Evolutionary conservation across 2,329 filamentous ascomycete species (phyloP), one percentile per base, ranked within the genome.

Genomic region (Ceratocystis harringtonii): DNA sequence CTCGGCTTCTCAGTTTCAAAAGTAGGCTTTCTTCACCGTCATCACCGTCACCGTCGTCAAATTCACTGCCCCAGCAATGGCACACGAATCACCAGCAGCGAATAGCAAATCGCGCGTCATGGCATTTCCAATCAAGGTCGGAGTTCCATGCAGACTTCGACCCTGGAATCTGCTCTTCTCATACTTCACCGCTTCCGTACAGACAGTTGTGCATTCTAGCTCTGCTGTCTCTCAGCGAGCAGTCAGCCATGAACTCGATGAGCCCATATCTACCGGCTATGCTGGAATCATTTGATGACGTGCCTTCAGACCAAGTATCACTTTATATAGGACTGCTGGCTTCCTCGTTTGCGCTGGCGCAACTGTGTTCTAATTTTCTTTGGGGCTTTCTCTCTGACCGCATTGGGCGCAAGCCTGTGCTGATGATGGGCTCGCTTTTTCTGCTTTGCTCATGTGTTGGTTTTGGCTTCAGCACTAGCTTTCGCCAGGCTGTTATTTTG

Each of bases 221-320:
- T 1, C 78, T 96, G 69, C 89, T 99, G 68, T 92, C 92, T 5
- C 80, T 99, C 25, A 88, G 89, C 64, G 94, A 99, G 74, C 94
- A 99, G 78, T 97, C 92, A 0, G 94, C 94, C 0, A 82, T 99
- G 72, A 99, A 99, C 75, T 96, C 91, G 25, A 96, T 99, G 71
- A 89, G 88, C 10, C 94, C 94, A 0, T 99, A 99, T 74, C 83
- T 99, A 1, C 94, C 94, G 0, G 84, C 91, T 70, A 97, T 99
- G 92, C 86, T 92, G 1, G 83, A 84, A 25, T 85, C 84, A 0
- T 97, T 97, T 73, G 88, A 90, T 1, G 89, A 89, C 68, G 86
- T 96, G 22, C 81, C 87, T 22, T 76, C 81, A 1, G 80, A 79
- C 5, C 79, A 91, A 70, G 87, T 88, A 41, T 94, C 92, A 0